A percentile compares a stretch with the other conserved stretches of the same genome.
Evolutionary conservation across 148 eudicot species (phyloP).

Genomic region (Drosera capensis): DNA sequence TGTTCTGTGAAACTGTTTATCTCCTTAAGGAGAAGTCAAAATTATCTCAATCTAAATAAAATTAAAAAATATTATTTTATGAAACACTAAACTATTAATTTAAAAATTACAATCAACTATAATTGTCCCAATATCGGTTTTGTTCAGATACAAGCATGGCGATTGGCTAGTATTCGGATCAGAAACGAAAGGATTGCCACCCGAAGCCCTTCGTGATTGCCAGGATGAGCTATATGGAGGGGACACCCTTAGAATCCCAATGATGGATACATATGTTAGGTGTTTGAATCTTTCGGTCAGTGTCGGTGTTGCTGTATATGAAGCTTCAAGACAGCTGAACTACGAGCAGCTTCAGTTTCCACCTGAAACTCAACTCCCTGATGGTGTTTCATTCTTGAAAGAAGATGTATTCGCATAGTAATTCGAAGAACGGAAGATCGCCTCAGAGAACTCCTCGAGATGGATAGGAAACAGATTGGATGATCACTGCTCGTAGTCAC

Average conservation of each 20-base stretch:
- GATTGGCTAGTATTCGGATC: constrained; percentile 97
- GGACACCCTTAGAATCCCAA: constrained; percentile 64
- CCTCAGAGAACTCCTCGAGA: too few species aligned
- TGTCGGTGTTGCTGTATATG: constrained; percentile 88
- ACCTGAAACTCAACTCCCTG: constrained; percentile 19
- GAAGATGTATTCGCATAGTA: constrained; percentile 77
- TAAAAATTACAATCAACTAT: too few species aligned
- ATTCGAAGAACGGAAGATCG: too few species aligned
- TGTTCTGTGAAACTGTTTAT: too few species aligned
- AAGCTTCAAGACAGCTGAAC: constrained; percentile 85
- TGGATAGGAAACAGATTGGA: too few species aligned
- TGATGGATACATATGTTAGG: constrained; percentile 90
- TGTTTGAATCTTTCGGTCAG: constrained; percentile 93
- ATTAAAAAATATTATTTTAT: too few species aligned
- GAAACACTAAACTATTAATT: too few species aligned
- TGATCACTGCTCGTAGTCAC: too few species aligned
- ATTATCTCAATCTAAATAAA: too few species aligned
- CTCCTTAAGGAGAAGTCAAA: too few species aligned
- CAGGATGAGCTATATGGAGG: constrained; percentile 50
- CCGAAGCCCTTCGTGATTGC: constrained; percentile 67
- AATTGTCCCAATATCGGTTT: too few species aligned
- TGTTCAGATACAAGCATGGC: constrained; percentile 52
- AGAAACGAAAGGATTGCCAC: constrained; percentile 79
- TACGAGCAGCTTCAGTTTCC: constrained; percentile 58
- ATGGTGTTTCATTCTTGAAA: constrained; percentile 20